These are phyloP conservation scores for Quercus rubra DNA, from an alignment of 306 rosid species.

Conservation along the genomic window DNA sequence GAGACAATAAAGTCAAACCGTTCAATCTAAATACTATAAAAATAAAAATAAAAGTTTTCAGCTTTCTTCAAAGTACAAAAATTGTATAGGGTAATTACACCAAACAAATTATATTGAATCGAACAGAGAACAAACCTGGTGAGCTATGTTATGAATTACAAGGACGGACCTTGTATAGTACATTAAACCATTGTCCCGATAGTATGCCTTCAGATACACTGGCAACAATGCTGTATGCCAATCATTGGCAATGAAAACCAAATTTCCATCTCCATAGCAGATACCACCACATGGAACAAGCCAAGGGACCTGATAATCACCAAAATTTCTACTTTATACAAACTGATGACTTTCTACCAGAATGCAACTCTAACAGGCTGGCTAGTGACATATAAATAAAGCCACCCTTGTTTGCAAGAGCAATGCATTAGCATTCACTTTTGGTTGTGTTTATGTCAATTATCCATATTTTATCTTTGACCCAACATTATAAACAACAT, in stretches of 20 bases:
- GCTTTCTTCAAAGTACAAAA: conserved; percentile 10
- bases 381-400: background rate
- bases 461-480: background rate
- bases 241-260: conserved; percentile 92
- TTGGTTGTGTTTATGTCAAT: background rate
- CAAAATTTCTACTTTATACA: background rate
- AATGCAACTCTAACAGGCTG: background rate
- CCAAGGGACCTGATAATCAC: conserved; percentile 86
- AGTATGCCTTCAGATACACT: conserved; percentile 84
- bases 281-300: conserved; percentile 90
- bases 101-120: background rate
- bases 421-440: background rate
- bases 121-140: conserved; percentile 63
- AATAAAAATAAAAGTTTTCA: background rate
- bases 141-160: conserved; percentile 97
- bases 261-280: conserved; percentile 98
- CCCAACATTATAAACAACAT: background rate
- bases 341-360: background rate
- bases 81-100: background rate
- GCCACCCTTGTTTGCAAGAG: background rate
- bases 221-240: conserved; percentile 98
- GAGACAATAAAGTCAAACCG: background rate
- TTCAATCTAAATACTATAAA: background rate
- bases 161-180: conserved; percentile 69
- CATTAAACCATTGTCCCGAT: conserved; percentile 87